Percentiles rank a stretch among this genome's conserved stretches.
Conservation (phyloP, 257 asterid genomes). For the Solanum appendiculatum region DNA sequence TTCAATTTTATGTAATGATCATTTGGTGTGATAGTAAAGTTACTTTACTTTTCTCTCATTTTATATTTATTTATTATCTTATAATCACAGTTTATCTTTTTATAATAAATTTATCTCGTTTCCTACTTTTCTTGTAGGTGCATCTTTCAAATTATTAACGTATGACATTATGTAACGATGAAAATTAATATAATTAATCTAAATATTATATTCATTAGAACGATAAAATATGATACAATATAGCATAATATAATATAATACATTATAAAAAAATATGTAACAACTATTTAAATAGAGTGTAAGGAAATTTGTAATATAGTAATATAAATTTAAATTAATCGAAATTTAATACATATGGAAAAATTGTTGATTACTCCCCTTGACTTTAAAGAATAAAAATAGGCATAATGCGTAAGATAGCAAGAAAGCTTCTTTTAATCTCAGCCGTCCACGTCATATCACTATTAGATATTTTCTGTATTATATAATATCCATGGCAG, state of each 20-base stretch:
- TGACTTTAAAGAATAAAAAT: background rate
- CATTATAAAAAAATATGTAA: no score
- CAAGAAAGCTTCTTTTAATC: background rate
- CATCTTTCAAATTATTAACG: fast-evolving
- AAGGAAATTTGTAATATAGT: fast-evolving
- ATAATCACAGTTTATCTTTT: background rate
- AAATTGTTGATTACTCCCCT: background rate
- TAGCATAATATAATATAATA: fast-evolving
- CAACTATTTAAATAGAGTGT: no score
- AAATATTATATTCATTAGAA: no score
- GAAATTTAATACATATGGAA: fast-evolving
- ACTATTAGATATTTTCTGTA: background rate
- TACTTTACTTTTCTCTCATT: background rate
- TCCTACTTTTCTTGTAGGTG: no score
- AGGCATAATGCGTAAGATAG: background rate
- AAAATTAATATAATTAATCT: fast-evolving
- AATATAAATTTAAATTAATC: no score
- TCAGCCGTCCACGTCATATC: background rate
- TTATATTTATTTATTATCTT: no score
- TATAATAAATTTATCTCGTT: no score
- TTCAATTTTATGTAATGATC: no score
- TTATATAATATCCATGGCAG: background rate
- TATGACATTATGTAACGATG: fast-evolving
- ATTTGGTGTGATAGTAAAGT: fast-evolving
- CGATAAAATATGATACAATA: no score